These are phyloP conservation scores for Lactifluus rugatus DNA, from an alignment of 768 basidiomycete species.

Conservation along the genomic window DNA sequence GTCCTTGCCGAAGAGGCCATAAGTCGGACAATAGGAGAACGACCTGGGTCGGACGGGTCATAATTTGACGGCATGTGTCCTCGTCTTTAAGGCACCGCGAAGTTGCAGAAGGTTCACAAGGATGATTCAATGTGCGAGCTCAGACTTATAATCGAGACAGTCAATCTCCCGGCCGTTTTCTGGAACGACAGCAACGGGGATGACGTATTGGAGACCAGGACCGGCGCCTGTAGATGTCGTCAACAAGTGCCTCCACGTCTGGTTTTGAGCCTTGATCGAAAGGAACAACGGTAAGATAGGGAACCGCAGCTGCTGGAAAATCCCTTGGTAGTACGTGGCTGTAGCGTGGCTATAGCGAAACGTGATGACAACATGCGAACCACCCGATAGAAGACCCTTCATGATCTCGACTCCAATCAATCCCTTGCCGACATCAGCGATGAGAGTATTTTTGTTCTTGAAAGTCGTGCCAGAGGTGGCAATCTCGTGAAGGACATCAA, in stretches of 20 bases:
- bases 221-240: slow-evolving; percentile 96
- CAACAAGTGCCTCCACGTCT: slow-evolving; percentile 94
- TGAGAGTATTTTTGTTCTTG: too few species aligned
- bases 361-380: too few species aligned
- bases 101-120: slow-evolving; percentile 92
- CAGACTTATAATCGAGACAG: slow-evolving; percentile 95
- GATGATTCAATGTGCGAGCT: slow-evolving; percentile 98
- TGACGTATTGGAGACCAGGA: slow-evolving; percentile 97
- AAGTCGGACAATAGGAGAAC: slow-evolving; percentile 94
- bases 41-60: slow-evolving; percentile 97
- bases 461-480: too few species aligned
- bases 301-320: slow-evolving; percentile 92
- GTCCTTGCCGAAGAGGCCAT: slow-evolving; percentile 95
- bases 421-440: too few species aligned
- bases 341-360: slow-evolving; percentile 92
- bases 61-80: slow-evolving; percentile 93
- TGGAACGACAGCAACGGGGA: slow-evolving; percentile 96
- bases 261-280: slow-evolving; percentile 99
- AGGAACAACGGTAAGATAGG: slow-evolving; percentile 90
- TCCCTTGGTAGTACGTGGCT: slow-evolving; percentile 64
- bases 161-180: slow-evolving; percentile 99
- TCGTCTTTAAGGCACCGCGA: slow-evolving; percentile 96
- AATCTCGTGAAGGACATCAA: too few species aligned
- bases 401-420: slow-evolving; percentile 96
- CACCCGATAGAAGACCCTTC: slow-evolving; percentile 92